Evolutionary conservation across 106 monocot genomes (phyloP), one percentile per base, ranked within the genome.

Genomic region (Narthecium ossifragum): DNA sequence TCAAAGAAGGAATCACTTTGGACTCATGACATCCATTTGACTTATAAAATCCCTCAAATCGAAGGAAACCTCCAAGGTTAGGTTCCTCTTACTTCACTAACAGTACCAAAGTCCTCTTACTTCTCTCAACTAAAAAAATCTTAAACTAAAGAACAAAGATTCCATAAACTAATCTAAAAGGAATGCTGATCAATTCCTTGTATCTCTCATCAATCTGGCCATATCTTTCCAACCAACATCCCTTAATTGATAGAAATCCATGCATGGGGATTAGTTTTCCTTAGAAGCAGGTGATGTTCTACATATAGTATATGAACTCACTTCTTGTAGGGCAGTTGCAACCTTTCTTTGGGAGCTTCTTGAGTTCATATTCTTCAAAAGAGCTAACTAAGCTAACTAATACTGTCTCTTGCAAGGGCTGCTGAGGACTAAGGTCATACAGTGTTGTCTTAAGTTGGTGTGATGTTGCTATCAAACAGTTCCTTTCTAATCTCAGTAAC

Each of bases 331-430:
- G 6, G 50, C 50, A 50, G 50, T 50, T 50, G 18, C 50, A 50
- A 50, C 50, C 53, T 53, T 31, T 2, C 14, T 28, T 53, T 26
- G 53, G 53, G 22, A n/a, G n/a, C n/a, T n/a, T n/a, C n/a, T n/a
- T n/a, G n/a, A n/a, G n/a, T n/a, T n/a, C n/a, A n/a, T n/a, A n/a
- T n/a, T n/a, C n/a, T n/a, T n/a, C n/a, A n/a, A n/a, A n/a, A n/a
- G n/a, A n/a, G n/a, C n/a, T n/a, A n/a, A n/a, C n/a, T 50, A 25
- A 3, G 10, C 22, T 25, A 50, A 50, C 58, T 59, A 59, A 38
- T 39, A 24, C 31, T 59, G 34, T 59, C 58, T 30, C 53, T 59
- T 59, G 57, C 57, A 34, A 21, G 57, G 52, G 5, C n/a, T 2
- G 45, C 15, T n/a, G 26, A 24, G 52, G 5, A 24, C 7, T 26